Percentiles rank a stretch among this genome's conserved stretches.
Evolutionary conservation across 805 yeast genomes (phyloP).

Genomic region (Candida gorgasii): DNA sequence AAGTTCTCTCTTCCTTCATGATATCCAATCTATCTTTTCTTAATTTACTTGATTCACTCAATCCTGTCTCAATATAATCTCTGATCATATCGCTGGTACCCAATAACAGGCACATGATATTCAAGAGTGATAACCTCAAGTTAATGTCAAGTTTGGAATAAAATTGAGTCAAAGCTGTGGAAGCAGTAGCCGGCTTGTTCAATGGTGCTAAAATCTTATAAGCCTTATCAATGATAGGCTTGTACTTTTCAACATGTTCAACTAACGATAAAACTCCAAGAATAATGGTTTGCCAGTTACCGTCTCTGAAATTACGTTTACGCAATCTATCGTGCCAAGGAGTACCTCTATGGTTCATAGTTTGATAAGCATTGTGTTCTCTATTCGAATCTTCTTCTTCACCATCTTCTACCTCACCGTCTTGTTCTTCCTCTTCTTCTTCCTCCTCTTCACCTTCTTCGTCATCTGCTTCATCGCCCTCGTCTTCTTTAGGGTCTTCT

Average conservation of each 20-base stretch:
- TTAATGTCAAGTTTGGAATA: slow-evolving; percentile 50
- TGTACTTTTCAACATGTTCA: slow-evolving; percentile 57
- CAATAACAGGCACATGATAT: slow-evolving; percentile 63
- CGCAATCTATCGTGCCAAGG: slow-evolving; percentile 80
- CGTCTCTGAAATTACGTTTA: slow-evolving; percentile 74
- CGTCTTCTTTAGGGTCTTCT: slow-evolving; percentile 17
- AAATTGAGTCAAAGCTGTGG: slow-evolving; percentile 55
- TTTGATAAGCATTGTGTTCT: slow-evolving; percentile 46
- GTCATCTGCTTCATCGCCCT: slow-evolving; percentile 22
- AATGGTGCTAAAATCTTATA: slow-evolving; percentile 60
- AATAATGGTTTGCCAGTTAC: slow-evolving; percentile 80
- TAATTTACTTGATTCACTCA: slow-evolving; percentile 60
- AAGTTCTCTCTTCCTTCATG: slow-evolving; percentile 57
- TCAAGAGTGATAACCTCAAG: slow-evolving; percentile 57
- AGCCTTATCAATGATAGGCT: slow-evolving; percentile 49
- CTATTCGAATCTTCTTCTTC: slow-evolving; percentile 22
- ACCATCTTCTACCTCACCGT: slow-evolving; percentile 18
- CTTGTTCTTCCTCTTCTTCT: slow-evolving; percentile 20
- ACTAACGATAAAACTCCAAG: slow-evolving; percentile 69
- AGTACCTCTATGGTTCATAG: slow-evolving; percentile 56
- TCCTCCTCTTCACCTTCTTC: slow-evolving; percentile 23
- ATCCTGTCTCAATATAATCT: slow-evolving; percentile 62
- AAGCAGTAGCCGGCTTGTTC: slow-evolving; percentile 48
- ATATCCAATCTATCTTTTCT: slow-evolving; percentile 69
- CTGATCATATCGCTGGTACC: slow-evolving; percentile 61